Evolutionary conservation across 805 yeast genomes (phyloP).

Genomic region (Kazachstania kunashirensis): DNA sequence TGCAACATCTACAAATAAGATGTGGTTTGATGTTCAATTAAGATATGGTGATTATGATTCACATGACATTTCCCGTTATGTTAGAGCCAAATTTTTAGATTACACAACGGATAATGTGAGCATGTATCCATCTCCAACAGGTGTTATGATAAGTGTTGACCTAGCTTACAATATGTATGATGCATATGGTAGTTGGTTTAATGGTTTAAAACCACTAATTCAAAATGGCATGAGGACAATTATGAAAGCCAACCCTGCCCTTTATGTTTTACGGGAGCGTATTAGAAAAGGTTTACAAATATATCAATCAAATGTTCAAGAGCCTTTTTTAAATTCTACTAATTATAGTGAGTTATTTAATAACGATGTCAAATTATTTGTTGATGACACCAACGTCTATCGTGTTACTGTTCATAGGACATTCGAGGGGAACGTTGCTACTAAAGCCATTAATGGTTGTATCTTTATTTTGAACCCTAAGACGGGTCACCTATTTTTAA

Average conservation of each 20-base stretch:
- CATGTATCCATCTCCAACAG: slow-evolving; percentile 87
- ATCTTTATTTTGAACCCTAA: slow-evolving; percentile 82
- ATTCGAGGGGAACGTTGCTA: slow-evolving; percentile 83
- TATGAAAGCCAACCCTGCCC: slow-evolving; percentile 90
- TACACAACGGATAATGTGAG: slow-evolving; percentile 82
- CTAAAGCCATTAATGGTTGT: slow-evolving; percentile 90
- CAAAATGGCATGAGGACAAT: slow-evolving; percentile 89
- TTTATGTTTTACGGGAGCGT: slow-evolving; percentile 85
- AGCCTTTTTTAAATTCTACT: slow-evolving; percentile 77
- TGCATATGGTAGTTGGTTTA: slow-evolving; percentile 96
- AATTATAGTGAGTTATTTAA: slow-evolving; percentile 87
- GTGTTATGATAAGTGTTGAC: slow-evolving; percentile 83
- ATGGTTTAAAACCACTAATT: slow-evolving; percentile 81
- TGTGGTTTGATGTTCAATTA: slow-evolving; percentile 92
- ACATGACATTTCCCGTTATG: slow-evolving; percentile 89
- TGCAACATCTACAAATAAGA: slow-evolving; percentile 52
- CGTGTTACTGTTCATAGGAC: slow-evolving; percentile 88
- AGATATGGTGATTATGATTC: slow-evolving; percentile 97
- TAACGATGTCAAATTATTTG: slow-evolving; percentile 71
- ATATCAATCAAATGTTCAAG: slow-evolving; percentile 89
- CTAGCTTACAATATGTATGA: slow-evolving; percentile 93
- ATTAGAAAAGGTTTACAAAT: slow-evolving; percentile 88
- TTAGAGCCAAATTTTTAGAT: slow-evolving; percentile 85
- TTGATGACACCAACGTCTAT: slow-evolving; percentile 92
- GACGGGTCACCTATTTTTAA: slow-evolving; percentile 81